phyloP scores from a whole-genome alignment of 768 basidiomycete species.

The Tubosaeta sp. region DNA sequence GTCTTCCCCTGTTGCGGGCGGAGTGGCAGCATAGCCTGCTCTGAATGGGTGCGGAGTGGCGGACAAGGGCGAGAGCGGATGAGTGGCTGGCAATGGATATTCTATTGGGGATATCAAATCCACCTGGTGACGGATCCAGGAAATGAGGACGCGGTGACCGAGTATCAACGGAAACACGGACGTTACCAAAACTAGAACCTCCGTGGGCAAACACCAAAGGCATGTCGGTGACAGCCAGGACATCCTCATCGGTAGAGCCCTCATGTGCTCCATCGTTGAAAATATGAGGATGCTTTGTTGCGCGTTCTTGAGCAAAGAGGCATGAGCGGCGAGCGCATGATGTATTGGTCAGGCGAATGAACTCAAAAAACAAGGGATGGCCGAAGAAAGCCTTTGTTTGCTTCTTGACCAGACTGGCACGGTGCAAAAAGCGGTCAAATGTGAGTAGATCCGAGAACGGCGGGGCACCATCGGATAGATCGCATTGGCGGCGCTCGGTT shows the following conservation, averaged over 20 bases:
- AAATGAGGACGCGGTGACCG: neutral
- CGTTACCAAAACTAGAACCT: neutral
- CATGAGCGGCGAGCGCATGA: neutral
- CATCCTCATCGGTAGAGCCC: neutral
- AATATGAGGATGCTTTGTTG: neutral
- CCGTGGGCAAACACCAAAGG: neutral
- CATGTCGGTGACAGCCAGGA: neutral
- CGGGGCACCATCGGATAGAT: neutral
- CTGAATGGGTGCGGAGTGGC: neutral
- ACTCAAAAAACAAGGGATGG: neutral
- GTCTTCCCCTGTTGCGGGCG: neutral
- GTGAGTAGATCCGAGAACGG: neutral
- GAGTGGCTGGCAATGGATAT: neutral
- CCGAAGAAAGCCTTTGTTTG: neutral
- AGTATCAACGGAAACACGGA: neutral
- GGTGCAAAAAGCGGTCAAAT: neutral
- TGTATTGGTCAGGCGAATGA: neutral
- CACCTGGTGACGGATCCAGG: neutral
- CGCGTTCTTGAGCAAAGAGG: no score
- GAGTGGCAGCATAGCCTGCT: neutral
- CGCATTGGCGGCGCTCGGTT: neutral
- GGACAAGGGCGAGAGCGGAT: neutral
- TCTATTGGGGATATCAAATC: neutral
- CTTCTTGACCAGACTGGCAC: neutral
- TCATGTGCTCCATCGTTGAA: neutral